Evolutionary conservation across 176 grass and related monocot genomes (phyloP).

Genomic region (Eragrostis curvula): DNA sequence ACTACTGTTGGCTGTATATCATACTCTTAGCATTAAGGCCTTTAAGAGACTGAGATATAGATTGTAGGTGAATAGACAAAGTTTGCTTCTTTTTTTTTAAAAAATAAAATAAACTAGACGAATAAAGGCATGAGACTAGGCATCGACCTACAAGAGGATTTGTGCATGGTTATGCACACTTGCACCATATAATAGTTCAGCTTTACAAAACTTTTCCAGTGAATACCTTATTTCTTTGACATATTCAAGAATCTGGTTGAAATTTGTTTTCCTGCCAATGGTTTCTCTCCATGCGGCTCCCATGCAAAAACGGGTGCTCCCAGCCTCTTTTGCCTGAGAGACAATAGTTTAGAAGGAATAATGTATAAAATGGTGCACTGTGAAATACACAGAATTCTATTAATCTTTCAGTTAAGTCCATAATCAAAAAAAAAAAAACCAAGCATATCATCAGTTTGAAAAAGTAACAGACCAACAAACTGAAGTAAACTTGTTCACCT

Average conservation of each 20-base stretch:
- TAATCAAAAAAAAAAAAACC: not conserved
- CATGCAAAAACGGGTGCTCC: conserved; percentile 99
- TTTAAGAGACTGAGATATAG: conserved; percentile 16
- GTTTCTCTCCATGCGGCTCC: conserved; percentile 98
- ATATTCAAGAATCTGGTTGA: conserved; percentile 97
- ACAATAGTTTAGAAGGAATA: conserved; percentile 32
- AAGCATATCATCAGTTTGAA: not conserved
- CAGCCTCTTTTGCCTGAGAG: conserved; percentile 90
- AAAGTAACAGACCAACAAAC: not conserved
- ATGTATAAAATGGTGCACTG: not conserved
- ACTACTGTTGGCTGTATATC: not conserved
- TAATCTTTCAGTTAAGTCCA: not conserved
- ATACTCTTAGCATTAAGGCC: not conserved
- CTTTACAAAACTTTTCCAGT: not conserved
- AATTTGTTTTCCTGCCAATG: conserved; percentile 95
- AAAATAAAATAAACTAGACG: not conserved
- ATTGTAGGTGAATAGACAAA: not conserved
- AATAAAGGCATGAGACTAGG: not conserved
- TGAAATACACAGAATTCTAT: not conserved
- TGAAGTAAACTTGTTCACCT: conserved; percentile 24
- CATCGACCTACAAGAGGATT: conserved; percentile 15
- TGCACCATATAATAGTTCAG: not conserved
- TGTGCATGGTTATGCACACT: conserved; percentile 17
- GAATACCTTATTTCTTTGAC: conserved; percentile 97
- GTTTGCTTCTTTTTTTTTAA: not conserved